Evolutionary conservation across 768 basidiomycete genomes (phyloP), one percentile per base, ranked within the genome.

Genomic region (Calocera cornea): DNA sequence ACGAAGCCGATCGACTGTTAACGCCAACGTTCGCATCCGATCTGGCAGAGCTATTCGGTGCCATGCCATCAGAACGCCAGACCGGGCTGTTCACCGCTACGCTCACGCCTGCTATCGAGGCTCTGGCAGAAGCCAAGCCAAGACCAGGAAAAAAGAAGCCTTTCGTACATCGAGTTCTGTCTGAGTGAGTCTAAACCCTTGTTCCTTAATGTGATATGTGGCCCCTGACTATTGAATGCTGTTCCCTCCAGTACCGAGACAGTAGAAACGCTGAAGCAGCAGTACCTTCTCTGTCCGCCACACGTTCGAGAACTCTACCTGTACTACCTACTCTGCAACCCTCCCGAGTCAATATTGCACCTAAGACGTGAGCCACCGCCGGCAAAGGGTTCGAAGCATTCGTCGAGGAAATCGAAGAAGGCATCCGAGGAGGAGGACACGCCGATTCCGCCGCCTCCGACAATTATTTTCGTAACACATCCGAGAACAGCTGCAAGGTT

Each of bases 61-160:
- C 83, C 38, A 80, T 98, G 17, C 92, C 97, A 0, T 82, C 83
- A 66, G 85, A 92, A 34, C 83, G 97, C n/a, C 95, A 98, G 75
- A 98, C 95, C 0, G 91, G 93, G 72, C 82, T 99, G 44, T 98
- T 98, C 77, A 99, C 97, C 0, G 97, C 97, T 0, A 99, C 97
- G 0, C 79, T 95, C 69, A 95, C 93, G 2, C 83, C 87, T 5
- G 84, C 92, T 0, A 91, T 99, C 67, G 90, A 95, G 72, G 80
- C 83, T 8, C 74, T 97, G 24, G 88, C 87, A 5, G 80, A 83
- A 40, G 86, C 87, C 22, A 77, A 86, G 7, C 92, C 94, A 1
- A 82, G 84, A 70, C 80, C 83, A 0, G 95, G 95, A 2, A 98
- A 95, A 77, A 82, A 87, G 73, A 86, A 83, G 69, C 92, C 93